These are phyloP conservation scores for Sanghuangporus weigelae DNA, from an alignment of 1,284 basidiomycete genomes.

Conservation along the genomic window DNA sequence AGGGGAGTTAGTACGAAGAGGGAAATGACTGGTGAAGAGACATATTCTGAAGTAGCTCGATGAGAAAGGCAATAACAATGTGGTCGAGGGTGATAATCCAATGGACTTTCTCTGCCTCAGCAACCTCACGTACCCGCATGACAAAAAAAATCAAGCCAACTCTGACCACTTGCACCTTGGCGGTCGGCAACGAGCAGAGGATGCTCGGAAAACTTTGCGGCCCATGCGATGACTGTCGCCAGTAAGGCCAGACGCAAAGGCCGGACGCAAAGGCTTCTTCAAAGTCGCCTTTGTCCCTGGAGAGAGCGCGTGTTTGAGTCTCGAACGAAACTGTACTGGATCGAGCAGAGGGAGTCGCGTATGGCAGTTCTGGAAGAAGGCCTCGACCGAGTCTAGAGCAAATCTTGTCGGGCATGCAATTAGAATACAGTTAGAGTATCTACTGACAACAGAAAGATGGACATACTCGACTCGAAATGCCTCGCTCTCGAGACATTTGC, in stretches of 20 bases:
- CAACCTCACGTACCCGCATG: slow-evolving; percentile 74
- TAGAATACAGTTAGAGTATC: slow-evolving; percentile 19
- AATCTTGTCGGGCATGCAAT: slow-evolving; percentile 46
- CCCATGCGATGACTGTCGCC: slow-evolving; percentile 88
- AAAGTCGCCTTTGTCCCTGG: slow-evolving; percentile 24
- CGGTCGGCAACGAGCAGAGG: slow-evolving; percentile 76
- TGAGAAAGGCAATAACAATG: slow-evolving; percentile 69
- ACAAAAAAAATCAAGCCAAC: slow-evolving; percentile 71
- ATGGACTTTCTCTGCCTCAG: slow-evolving; percentile 81
- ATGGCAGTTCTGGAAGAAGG: slow-evolving; percentile 86
- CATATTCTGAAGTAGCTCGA: slow-evolving; percentile 69
- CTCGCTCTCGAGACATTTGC: slow-evolving; percentile 61
- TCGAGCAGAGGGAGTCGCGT: slow-evolving; percentile 78
- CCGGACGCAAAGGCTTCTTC: slow-evolving; percentile 47
- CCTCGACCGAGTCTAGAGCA: slow-evolving; percentile 82
- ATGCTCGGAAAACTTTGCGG: slow-evolving; percentile 88
- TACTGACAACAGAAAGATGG: slow-evolving; percentile 2
- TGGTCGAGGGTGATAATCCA: slow-evolving; percentile 77
- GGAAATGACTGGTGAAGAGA: slow-evolving; percentile 12
- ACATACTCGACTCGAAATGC: slow-evolving; percentile 70
- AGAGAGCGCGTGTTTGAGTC: slow-evolving; percentile 40
- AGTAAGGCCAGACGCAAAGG: slow-evolving; percentile 69
- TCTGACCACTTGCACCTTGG: slow-evolving; percentile 63
- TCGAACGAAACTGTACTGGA: slow-evolving; percentile 66
- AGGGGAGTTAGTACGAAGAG: slow-evolving; percentile 48